Percentiles rank a stretch among this genome's conserved stretches.
Evolutionary conservation across 805 yeast species (phyloP).

Genomic region (Debaryomyces prosopidis): DNA sequence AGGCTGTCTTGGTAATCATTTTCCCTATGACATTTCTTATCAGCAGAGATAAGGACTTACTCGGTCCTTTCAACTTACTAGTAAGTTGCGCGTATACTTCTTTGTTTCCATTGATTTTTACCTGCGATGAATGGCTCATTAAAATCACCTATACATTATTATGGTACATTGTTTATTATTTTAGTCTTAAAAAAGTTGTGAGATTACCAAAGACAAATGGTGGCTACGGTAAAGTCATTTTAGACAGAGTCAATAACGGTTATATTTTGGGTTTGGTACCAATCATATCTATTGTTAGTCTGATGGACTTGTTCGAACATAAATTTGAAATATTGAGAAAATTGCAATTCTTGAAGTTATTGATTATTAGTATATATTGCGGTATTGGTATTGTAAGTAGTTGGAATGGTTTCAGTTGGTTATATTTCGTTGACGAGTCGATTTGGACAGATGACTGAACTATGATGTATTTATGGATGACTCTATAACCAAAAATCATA

Average conservation of each 20-base stretch:
- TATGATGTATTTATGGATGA: no score
- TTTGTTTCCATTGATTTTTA: slow-evolving; percentile 81
- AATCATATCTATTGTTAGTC: slow-evolving; percentile 46
- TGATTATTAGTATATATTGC: slow-evolving; percentile 85
- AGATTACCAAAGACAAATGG: slow-evolving; percentile 46
- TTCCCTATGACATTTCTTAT: slow-evolving; percentile 84
- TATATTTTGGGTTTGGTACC: slow-evolving; percentile 71
- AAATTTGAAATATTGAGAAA: slow-evolving; percentile 54
- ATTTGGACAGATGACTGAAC: slow-evolving; percentile 47
- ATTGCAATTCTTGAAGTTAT: slow-evolving; percentile 73
- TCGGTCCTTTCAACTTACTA: slow-evolving; percentile 69
- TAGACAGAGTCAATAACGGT: slow-evolving; percentile 68
- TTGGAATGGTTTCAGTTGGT: slow-evolving; percentile 89
- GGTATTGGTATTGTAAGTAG: slow-evolving; percentile 79
- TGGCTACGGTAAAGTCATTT: slow-evolving; percentile 33
- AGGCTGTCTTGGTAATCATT: slow-evolving; percentile 87
- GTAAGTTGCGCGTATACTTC: slow-evolving; percentile 84
- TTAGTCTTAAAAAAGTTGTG: slow-evolving; percentile 70
- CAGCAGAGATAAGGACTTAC: slow-evolving; percentile 65
- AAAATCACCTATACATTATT: slow-evolving; percentile 76
- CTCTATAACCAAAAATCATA: no score
- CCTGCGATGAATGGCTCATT: slow-evolving; percentile 76
- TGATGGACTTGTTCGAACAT: slow-evolving; percentile 56
- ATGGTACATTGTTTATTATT: slow-evolving; percentile 80
- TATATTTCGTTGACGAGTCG: slow-evolving; percentile 79